Conservation (phyloP, 2,329 filamentous ascomycete genomes). For the Aureobasidium leucospermi region DNA sequence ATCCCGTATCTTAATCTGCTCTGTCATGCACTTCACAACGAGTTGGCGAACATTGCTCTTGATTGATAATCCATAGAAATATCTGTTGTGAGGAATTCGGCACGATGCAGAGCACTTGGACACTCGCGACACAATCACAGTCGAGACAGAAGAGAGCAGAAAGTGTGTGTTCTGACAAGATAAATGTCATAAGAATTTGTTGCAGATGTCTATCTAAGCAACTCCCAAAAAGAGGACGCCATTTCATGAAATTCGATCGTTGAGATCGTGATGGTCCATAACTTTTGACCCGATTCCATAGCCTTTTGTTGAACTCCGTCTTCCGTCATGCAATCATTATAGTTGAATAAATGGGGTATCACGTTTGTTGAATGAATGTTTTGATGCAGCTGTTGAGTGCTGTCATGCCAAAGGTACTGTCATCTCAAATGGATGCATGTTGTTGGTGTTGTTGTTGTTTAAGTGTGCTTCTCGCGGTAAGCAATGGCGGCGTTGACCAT, state of each 20-base stretch:
- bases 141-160: not conserved
- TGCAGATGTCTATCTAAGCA: conserved; percentile 8
- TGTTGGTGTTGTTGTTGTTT: not conserved
- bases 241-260: conserved; percentile 19
- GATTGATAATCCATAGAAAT: too few relatives aligned
- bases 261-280: conserved; percentile 22
- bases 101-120: not conserved
- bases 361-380: conserved; percentile 23
- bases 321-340: conserved; percentile 17
- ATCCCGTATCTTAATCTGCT: too few relatives aligned
- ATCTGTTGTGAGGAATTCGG: not conserved
- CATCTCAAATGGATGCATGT: conserved; percentile 14
- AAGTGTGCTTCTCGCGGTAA: conserved; percentile 62
- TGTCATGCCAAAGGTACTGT: conserved; percentile 6
- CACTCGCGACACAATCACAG: not conserved
- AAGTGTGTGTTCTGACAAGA: not conserved
- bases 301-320: conserved; percentile 26
- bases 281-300: conserved; percentile 16
- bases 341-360: conserved; percentile 24
- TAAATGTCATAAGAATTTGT: not conserved
- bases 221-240: conserved; percentile 11
- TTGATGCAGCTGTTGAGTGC: conserved; percentile 19
- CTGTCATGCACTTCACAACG: too few relatives aligned
- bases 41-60: too few relatives aligned
- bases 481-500: conserved; percentile 97